phyloP scores from a whole-genome alignment of 148 eudicot species.

The Vaccinium macrocarpon region DNA sequence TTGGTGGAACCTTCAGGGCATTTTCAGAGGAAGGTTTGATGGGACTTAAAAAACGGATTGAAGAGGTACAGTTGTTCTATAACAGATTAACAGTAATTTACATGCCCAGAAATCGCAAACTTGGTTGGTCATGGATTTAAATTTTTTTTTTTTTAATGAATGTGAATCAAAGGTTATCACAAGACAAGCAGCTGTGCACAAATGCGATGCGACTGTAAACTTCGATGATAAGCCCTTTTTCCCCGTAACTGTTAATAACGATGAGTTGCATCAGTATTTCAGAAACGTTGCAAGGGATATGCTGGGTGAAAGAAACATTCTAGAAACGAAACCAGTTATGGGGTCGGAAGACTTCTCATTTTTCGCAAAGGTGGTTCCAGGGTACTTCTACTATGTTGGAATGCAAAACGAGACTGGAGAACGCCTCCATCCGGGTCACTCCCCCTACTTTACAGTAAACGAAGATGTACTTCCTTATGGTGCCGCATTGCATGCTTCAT shows the following conservation, averaged over 20 bases:
- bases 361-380: conserved; percentile 60
- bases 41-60: conserved; percentile 47
- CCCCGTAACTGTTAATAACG: conserved; percentile 54
- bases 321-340: conserved; percentile 46
- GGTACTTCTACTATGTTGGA: conserved; percentile 56
- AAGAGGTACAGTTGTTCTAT: conserved; percentile 45
- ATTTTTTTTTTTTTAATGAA: not conserved
- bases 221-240: conserved; percentile 36
- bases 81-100: not conserved
- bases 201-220: conserved; percentile 63
- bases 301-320: conserved; percentile 46
- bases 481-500: conserved; percentile 74
- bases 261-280: conserved; percentile 50
- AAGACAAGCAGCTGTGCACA: conserved; percentile 65
- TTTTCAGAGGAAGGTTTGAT: conserved; percentile 43
- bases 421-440: conserved; percentile 40
- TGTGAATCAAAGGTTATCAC: conserved; percentile 49
- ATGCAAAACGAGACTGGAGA: conserved; percentile 48
- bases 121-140: not conserved
- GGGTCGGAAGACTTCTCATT: conserved; percentile 77
- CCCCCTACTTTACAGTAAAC: conserved; percentile 43
- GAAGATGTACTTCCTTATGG: conserved; percentile 73
- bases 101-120: not conserved
- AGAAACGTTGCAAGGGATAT: conserved; percentile 40
- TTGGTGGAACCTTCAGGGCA: conserved; percentile 72